Evolutionary conservation across 805 yeast genomes (phyloP), one percentile per base, ranked within the genome.

Genomic region (Lipomyces kockii): DNA sequence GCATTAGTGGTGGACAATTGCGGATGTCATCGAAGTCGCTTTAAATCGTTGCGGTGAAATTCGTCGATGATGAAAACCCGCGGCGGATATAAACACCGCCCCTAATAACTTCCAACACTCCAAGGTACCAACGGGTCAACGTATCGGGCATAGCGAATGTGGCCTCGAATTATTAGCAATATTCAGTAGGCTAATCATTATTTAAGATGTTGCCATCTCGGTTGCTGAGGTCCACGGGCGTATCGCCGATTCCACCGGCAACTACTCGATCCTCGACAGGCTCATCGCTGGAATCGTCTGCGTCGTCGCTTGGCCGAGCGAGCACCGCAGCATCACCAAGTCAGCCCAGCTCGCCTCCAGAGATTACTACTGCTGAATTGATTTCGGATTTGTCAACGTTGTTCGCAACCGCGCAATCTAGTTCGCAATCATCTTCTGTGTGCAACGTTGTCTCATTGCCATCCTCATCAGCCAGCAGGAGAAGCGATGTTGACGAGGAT

Each of bases 341-440:
- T 57, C 34, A 51, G 27, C 17, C 49, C 20, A 29, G 32, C 3
- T 11, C 20, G 8, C 59, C 56, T n/a, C 57, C 67, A 17, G 25
- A 37, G 22, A 58, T 60, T 7, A 51, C 63, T 29, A 29, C 55
- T n/a, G 68, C 68, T 27, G 66, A 65, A 32, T n/a, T 57, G 27
- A 61, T 65, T 6, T 61, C 66, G 17, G 68, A 65, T 27, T 39
- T 65, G n/a, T 65, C 68, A 8, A 60, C 68, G 0, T 35, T 64
- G 5, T 54, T 52, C 46, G 67, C 63, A 6, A 22, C 55, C 12
- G 55, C 35, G 12, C 25, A 46, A n/a, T 9, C 35, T 17, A 20
- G 20, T 17, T 29, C 49, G 54, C 61, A 17, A 22, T 12, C 20
- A n/a, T 29, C 46, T 27, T 25, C 37, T 3, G 32, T 35, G n/a